These are phyloP conservation scores for Termitomyces sp. DNA, from an alignment of 768 basidiomycete genomes.

Conservation along the genomic window DNA sequence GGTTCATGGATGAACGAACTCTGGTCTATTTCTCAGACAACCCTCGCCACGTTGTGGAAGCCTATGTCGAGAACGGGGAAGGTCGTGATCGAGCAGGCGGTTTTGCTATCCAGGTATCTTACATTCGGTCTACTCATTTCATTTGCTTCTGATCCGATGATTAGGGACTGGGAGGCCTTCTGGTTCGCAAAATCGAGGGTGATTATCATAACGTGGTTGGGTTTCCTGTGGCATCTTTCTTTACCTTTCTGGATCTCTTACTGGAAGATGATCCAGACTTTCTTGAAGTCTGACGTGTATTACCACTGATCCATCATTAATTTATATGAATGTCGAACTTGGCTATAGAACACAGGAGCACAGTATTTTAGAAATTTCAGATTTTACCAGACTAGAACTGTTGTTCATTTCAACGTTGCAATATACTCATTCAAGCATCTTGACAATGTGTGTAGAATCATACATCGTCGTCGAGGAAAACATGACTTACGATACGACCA, in stretches of 20 bases:
- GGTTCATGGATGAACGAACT: constrained; percentile 79
- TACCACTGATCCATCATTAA: background rate
- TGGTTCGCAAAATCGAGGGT: constrained; percentile 84
- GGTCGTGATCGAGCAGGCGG: constrained; percentile 89
- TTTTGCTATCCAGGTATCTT: constrained; percentile 82
- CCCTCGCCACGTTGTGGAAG: constrained; percentile 50
- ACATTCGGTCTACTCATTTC: background rate
- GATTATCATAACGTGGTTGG: constrained; percentile 91
- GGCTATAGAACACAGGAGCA: background rate
- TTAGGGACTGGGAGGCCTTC: constrained; percentile 75
- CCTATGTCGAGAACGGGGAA: constrained; percentile 84
- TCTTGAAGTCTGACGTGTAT: constrained; percentile 34
- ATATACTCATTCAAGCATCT: no score
- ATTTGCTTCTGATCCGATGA: background rate
- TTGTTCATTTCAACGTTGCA: background rate
- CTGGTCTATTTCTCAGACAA: constrained; percentile 74
- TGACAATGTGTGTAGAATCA: background rate
- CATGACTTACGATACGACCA: no score
- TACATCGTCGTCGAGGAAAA: no score
- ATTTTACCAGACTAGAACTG: background rate
- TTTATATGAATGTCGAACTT: background rate
- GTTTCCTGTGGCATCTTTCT: constrained; percentile 85
- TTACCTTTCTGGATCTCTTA: constrained; percentile 64
- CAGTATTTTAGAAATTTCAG: no score
- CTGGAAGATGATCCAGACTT: constrained; percentile 77